Evolutionary conservation across 169 alveolate species (phyloP).

Genomic region (Plasmodium gonderi): DNA sequence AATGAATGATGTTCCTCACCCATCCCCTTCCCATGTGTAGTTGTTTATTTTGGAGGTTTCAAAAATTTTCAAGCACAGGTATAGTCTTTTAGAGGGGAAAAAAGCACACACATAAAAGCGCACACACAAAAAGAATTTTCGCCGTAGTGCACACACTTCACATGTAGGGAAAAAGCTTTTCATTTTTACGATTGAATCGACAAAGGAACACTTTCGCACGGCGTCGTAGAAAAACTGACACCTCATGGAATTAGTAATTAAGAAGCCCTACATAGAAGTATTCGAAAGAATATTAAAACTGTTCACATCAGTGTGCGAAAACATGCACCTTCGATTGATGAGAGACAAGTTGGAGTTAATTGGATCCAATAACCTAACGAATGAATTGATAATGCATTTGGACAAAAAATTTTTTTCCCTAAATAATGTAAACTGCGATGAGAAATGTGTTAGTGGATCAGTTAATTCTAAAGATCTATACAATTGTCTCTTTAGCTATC

Average conservation of each 20-base stretch:
- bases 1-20: too few relatives aligned
- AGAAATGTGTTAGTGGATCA: slow-evolving; percentile 17
- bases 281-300: slow-evolving; percentile 57
- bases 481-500: slow-evolving; percentile 45
- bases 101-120: too few relatives aligned
- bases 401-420: slow-evolving; percentile 40
- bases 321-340: slow-evolving; percentile 37
- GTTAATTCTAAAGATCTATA: slow-evolving; percentile 60
- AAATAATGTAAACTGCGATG: slow-evolving; percentile 3
- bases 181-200: too few relatives aligned
- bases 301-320: slow-evolving; percentile 34
- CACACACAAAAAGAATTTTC: too few relatives aligned
- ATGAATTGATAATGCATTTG: slow-evolving; percentile 28
- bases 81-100: too few relatives aligned
- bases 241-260: slow-evolving; percentile 51
- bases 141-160: too few relatives aligned
- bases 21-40: too few relatives aligned
- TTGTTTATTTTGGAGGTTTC: too few relatives aligned
- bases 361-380: slow-evolving; percentile 42
- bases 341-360: slow-evolving; percentile 27
- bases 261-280: slow-evolving; percentile 58
- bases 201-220: neutral
- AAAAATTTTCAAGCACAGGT: too few relatives aligned
- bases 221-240: neutral
- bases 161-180: too few relatives aligned